Conservation (phyloP, 139 green algal species). For the Volvox reticuliferus region DNA sequence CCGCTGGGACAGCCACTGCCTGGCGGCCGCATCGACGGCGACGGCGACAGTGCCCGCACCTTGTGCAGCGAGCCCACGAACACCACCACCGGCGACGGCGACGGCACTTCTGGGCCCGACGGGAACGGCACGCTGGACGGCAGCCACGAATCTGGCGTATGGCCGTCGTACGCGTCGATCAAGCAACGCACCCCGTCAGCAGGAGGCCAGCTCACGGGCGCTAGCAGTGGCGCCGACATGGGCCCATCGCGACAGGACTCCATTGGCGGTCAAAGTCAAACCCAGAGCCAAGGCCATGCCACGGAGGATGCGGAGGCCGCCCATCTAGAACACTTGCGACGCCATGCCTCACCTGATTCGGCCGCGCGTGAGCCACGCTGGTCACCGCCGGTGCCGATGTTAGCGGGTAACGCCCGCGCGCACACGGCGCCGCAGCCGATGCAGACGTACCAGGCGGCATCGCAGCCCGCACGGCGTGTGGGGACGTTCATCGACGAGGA, state of each 20-base stretch:
- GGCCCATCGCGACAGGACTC: background rate
- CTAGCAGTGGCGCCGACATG: background rate
- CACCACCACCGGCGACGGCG: background rate
- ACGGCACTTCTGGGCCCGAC: background rate
- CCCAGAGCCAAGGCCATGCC: background rate
- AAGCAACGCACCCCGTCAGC: background rate
- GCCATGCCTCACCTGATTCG: constrained; percentile 12
- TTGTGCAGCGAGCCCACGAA: background rate
- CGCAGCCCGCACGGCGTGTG: background rate
- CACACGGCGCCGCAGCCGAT: background rate
- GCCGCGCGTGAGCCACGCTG: background rate
- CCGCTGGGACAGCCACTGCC: background rate
- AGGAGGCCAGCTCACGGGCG: background rate
- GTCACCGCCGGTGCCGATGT: background rate
- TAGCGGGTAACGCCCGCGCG: background rate
- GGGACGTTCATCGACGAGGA: background rate
- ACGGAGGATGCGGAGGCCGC: background rate
- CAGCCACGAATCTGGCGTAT: background rate
- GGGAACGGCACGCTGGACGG: background rate
- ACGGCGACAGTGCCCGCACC: background rate
- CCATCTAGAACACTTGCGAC: background rate
- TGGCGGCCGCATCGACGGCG: background rate
- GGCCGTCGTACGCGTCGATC: background rate
- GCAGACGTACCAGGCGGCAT: background rate
- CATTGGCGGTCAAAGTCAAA: background rate